Percentiles rank a stretch among this genome's conserved stretches.
Evolutionary conservation across 345 rosid species (phyloP).

Genomic region (Heritiera fomes): DNA sequence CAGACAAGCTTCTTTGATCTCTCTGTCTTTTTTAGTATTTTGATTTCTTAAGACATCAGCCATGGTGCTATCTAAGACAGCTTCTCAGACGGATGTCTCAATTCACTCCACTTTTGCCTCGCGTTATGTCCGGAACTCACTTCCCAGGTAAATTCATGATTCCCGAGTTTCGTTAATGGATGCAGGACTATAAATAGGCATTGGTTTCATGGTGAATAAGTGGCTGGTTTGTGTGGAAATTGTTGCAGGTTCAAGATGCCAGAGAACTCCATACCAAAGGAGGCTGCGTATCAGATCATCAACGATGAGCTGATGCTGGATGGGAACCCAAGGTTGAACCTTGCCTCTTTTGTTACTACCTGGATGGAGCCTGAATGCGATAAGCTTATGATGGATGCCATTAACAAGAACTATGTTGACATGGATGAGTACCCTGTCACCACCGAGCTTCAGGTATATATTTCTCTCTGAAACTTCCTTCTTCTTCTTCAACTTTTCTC

Average conservation of each 20-base stretch:
- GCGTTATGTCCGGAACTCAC: slow-evolving; percentile 64
- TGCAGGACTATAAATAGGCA: background rate
- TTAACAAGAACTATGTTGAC: slow-evolving; percentile 94
- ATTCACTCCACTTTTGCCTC: slow-evolving; percentile 72
- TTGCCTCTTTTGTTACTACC: slow-evolving; percentile 88
- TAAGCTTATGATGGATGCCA: slow-evolving; percentile 82
- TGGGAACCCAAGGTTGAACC: slow-evolving; percentile 84
- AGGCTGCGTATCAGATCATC: slow-evolving; percentile 90
- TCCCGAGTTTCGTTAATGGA: background rate
- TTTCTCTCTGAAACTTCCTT: too few relatives aligned
- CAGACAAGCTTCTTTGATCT: background rate
- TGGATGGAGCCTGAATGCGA: slow-evolving; percentile 98
- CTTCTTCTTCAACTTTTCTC: background rate
- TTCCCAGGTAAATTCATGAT: slow-evolving; percentile 43
- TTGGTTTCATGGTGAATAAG: background rate
- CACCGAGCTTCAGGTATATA: slow-evolving; percentile 74
- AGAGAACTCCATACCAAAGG: slow-evolving; percentile 86
- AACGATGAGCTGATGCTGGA: slow-evolving; percentile 86
- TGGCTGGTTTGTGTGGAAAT: background rate
- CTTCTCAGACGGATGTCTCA: slow-evolving; percentile 55
- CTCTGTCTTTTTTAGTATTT: background rate
- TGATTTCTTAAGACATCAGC: background rate
- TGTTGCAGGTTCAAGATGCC: slow-evolving; percentile 67
- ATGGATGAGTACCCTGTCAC: slow-evolving; percentile 98
- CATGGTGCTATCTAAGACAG: slow-evolving; percentile 58